These are phyloP conservation scores for Fusarium circinatum DNA, from an alignment of 2,329 filamentous ascomycete species.

Conservation along the genomic window DNA sequence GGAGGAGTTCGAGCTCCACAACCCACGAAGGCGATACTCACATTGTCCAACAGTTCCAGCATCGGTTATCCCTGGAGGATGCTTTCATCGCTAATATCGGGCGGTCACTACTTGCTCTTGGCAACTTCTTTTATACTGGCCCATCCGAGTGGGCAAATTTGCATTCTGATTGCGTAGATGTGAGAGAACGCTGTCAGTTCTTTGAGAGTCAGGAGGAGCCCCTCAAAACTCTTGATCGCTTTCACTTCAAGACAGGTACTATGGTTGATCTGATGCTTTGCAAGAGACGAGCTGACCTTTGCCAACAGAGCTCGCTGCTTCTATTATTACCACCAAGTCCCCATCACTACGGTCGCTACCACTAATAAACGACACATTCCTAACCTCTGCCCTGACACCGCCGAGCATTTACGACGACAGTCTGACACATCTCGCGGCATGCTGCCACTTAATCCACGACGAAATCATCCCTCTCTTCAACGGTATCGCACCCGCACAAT, in stretches of 20 bases:
- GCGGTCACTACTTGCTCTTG: constrained; percentile 1
- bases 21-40: not conserved
- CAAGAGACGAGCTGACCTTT: not conserved
- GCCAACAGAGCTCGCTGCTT: constrained; percentile 11
- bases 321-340: not conserved
- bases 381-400: not conserved
- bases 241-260: constrained; percentile 19
- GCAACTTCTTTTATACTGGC: constrained; percentile 11
- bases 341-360: not conserved
- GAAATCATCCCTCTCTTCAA: constrained; percentile 12
- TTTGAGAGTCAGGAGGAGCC: constrained; percentile 11
- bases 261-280: accelerated
- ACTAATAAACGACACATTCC: not conserved
- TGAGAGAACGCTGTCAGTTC: not conserved
- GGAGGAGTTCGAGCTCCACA: not conserved
- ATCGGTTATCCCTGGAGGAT: not conserved
- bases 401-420: constrained; percentile 1
- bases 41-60: constrained; percentile 10
- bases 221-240: constrained; percentile 4
- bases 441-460: not conserved
- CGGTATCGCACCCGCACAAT: not conserved
- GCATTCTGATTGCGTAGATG: not conserved
- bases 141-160: constrained; percentile 6
- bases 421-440: not conserved
- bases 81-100: not conserved